Percentiles rank a stretch among this genome's conserved stretches.
Conservation (phyloP, 345 rosid species). For the Toxicodendron radicans region DNA sequence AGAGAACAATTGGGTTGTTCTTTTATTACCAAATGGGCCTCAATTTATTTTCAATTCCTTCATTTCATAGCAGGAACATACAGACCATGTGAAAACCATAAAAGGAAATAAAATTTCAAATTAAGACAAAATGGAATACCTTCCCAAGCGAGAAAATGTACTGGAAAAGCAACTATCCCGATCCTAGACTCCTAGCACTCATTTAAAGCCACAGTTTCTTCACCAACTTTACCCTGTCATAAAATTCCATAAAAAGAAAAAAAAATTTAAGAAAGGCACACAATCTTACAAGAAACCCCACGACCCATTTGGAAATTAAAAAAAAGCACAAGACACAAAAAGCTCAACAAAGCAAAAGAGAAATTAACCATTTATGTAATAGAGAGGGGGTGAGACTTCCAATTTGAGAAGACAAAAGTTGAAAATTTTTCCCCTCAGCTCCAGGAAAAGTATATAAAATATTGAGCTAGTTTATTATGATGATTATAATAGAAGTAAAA, state of each 20-base stretch:
- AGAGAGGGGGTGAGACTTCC: too few species aligned
- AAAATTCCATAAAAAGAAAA: neutral
- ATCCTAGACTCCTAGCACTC: conserved; percentile 15
- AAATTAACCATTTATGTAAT: neutral
- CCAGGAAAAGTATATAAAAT: neutral
- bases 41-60: neutral
- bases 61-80: neutral
- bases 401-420: too few species aligned
- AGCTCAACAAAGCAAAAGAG: neutral
- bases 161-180: conserved; percentile 12
- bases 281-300: neutral
- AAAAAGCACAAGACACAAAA: neutral
- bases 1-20: neutral
- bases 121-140: neutral
- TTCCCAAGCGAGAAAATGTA: neutral
- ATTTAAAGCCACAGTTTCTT: conserved; percentile 4
- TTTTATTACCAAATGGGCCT: neutral
- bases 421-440: too few species aligned
- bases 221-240: conserved; percentile 5
- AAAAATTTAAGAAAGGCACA: neutral
- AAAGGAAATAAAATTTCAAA: neutral
- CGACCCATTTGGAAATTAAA: neutral
- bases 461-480: neutral
- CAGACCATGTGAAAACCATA: neutral
- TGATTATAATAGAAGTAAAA: neutral